Base-by-base conservation (phyloP, 805 yeast species). In the Saccharomyces paradoxus region DNA sequence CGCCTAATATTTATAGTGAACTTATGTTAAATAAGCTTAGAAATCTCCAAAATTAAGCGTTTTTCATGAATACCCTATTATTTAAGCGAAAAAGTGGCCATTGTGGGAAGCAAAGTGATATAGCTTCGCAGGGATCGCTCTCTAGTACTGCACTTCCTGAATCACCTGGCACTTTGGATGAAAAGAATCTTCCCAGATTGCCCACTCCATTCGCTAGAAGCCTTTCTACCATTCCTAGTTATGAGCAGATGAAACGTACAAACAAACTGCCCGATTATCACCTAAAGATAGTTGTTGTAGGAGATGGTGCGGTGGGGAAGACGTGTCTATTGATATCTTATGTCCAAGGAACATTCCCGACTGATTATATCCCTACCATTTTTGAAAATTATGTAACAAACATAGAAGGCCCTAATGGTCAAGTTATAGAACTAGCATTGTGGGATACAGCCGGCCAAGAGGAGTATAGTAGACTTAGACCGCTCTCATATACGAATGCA, bases 401-500 rank as follows among this genome's bases (percentile, higher is more conserved):
- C 44, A 80, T 85, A 2, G 68, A 65, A 41, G 74, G 77, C 1
- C 73, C 79, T 0, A 78, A 79, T 5, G 72, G 74, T 28, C 79
- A 81, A 62, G 60, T 69, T n/a, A 76, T 86, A 22, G 90, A 85
- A 63, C 70, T 89, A 60, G 87, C 89, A 0, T 69, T 88, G 30
- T 88, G 95, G 95, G 96, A 89, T 66, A 87, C 96, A 0, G 96
- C 96, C 0, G 94, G 96, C 2, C 94, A 87, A 70, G 95, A 88
- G 69, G 94, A 87, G 67, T 87, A 86, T 65, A 91, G 85, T 66
- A 74, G 96, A 52, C 72, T 88, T 54, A 75, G 96, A 57, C 94
- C 95, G 1, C 73, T 89, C 50, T 78, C 86, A 47, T 89, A 89
- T 65, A 85, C 91, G 5, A 95, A 87, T 60, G 87, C 85, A 2